A percentile compares a stretch with the other conserved stretches of the same genome.
These are phyloP conservation scores for Globisporangium recalcitrans DNA, from an alignment of 352 stramenopile species.

Conservation along the genomic window DNA sequence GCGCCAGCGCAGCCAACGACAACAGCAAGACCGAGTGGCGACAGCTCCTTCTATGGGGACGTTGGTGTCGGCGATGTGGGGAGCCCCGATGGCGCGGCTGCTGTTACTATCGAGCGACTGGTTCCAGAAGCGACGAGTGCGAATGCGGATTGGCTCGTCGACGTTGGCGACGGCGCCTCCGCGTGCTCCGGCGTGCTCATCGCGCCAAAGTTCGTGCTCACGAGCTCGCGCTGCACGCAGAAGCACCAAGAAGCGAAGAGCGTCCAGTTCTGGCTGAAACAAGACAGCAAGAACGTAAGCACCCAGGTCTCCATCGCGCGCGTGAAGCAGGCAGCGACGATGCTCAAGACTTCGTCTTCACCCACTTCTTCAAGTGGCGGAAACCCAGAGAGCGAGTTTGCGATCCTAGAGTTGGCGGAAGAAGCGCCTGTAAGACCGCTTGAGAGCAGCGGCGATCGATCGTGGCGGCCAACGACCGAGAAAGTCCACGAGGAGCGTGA, in stretches of 20 bases:
- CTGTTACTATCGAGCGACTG: background rate
- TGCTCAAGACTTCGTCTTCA: background rate
- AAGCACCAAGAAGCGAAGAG: background rate
- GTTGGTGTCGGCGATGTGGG: background rate
- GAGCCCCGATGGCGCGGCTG: background rate
- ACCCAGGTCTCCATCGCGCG: background rate
- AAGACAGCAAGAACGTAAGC: background rate
- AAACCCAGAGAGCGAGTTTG: background rate
- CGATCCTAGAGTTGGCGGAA: background rate
- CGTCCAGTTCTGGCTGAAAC: background rate
- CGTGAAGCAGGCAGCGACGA: background rate
- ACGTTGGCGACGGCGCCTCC: background rate
- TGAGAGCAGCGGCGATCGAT: background rate
- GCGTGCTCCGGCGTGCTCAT: conserved; percentile 3
- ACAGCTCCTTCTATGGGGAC: background rate
- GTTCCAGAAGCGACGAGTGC: background rate
- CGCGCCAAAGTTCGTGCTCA: conserved; percentile 5
- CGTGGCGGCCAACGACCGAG: background rate
- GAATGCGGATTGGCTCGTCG: background rate
- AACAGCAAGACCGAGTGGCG: background rate
- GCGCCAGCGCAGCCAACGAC: background rate
- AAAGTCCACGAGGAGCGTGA: background rate
- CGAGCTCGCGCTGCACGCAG: background rate
- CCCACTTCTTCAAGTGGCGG: background rate
- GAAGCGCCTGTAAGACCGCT: background rate